Conservation (phyloP, 2,329 filamentous ascomycete species). For the Sphaceloma murrayae region DNA sequence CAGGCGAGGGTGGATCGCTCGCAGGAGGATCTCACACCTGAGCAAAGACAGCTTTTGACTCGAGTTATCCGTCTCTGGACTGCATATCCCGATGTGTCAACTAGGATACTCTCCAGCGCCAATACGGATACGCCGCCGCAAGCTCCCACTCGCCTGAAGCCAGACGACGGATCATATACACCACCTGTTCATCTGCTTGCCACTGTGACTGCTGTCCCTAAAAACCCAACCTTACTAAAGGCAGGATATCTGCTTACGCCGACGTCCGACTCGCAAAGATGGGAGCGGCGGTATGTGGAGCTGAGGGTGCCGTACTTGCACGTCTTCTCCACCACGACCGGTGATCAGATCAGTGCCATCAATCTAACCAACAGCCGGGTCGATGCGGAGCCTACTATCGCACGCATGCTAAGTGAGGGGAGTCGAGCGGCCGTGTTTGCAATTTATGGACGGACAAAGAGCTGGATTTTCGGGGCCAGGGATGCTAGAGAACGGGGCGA, state of each 20-base stretch:
- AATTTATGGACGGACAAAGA: constrained; percentile 87
- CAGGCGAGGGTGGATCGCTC: no score
- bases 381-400: constrained; percentile 81
- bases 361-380: constrained; percentile 84
- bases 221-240: constrained; percentile 65
- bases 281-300: constrained; percentile 90
- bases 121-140: constrained; percentile 59
- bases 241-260: constrained; percentile 78
- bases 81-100: constrained; percentile 34
- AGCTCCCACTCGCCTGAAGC: constrained; percentile 29
- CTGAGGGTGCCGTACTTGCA: constrained; percentile 85
- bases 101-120: constrained; percentile 39
- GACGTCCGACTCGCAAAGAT: constrained; percentile 65
- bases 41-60: no score
- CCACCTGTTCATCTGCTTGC: constrained; percentile 57
- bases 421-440: constrained; percentile 61
- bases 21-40: no score
- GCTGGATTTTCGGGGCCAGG: constrained; percentile 84
- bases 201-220: constrained; percentile 65
- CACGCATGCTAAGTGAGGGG: constrained; percentile 55
- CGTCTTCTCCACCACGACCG: constrained; percentile 72
- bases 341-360: constrained; percentile 83
- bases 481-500: constrained; percentile 90
- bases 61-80: constrained; percentile 58
- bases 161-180: constrained; percentile 32